Percentiles rank a stretch among this genome's conserved stretches.
Evolutionary conservation across 345 rosid genomes (phyloP).

Genomic region (Durio zibethinus): DNA sequence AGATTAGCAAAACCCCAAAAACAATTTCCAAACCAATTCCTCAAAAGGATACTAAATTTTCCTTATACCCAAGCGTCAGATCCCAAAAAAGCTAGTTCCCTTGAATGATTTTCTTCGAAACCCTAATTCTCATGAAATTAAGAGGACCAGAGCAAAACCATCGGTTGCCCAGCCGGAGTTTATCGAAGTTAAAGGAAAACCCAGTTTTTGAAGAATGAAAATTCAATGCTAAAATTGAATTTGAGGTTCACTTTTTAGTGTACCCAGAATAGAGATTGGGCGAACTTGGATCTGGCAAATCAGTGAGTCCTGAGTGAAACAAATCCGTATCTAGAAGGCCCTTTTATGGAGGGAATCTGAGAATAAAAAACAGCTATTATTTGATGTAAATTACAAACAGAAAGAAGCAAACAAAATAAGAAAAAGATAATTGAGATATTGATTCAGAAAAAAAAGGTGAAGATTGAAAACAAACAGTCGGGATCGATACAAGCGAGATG

Average conservation of each 20-base stretch:
- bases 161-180: background rate
- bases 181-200: background rate
- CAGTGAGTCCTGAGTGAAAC: conserved; percentile 4
- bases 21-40: background rate
- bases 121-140: background rate
- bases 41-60: background rate
- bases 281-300: conserved; percentile 25
- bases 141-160: background rate
- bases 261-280: conserved; percentile 4
- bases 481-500: conserved; percentile 7
- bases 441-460: background rate
- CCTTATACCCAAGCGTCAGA: background rate
- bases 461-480: conserved; percentile 1
- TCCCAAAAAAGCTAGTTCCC: background rate
- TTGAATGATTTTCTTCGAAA: background rate
- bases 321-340: background rate
- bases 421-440: background rate
- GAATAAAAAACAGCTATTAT: background rate
- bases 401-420: background rate
- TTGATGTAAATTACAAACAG: background rate
- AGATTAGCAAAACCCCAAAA: conserved; percentile 5
- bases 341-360: background rate
- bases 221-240: background rate
- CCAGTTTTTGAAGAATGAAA: conserved; percentile 5
- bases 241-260: background rate